Evolutionary conservation across 1,284 basidiomycete genomes (phyloP), one percentile per base, ranked within the genome.

Genomic region (Chondrostereum purpureum): DNA sequence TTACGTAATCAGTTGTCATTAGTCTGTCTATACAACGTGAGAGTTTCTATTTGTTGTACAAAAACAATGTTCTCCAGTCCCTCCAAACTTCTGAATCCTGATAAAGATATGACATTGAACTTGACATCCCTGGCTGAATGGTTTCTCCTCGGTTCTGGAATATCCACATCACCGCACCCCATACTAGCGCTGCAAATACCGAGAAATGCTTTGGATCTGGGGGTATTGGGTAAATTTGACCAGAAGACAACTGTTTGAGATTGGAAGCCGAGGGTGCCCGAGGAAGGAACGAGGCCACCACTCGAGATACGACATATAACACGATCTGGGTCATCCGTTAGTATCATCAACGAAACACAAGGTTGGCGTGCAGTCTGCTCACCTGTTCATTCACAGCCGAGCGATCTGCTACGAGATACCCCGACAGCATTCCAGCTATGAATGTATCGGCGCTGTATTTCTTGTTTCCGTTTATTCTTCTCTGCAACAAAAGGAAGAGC

Each of bases 381-480:
- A 92, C 92, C 80, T 98, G 96, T 63, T 99, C 95, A 60, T 99
- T 99, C 52, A 99, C 88, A n/a, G 95, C 88, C 47, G 87, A 94
- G 46, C 94, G 75, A 49, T 97, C 85, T 8, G 95, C 92, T 59
- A 96, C 89, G 45, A 87, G 60, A 67, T 92, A 98, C 2, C 95
- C 95, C 4, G 92, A 92, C 37, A 98, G 68, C 23, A 96, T 68
- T 11, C 95, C 95, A 16, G 95, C 93, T 20, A 97, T 72, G 58
- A 99, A 92, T 14, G 88, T 88, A 62, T 98, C 94, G 4, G 77
- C 66, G 46, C 74, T 76, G 16, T 85, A 73, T 58, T 87, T 78
- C 67, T 94, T 95, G 8, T 90, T 91, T 11, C 81, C 78, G 61
- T 89, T 90, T 36, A 78, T 58, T 59, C 77, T 83, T 64, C 79